phyloP scores from a whole-genome alignment of 2,329 filamentous ascomycete species.

The Conoideocrella luteorostrata region DNA sequence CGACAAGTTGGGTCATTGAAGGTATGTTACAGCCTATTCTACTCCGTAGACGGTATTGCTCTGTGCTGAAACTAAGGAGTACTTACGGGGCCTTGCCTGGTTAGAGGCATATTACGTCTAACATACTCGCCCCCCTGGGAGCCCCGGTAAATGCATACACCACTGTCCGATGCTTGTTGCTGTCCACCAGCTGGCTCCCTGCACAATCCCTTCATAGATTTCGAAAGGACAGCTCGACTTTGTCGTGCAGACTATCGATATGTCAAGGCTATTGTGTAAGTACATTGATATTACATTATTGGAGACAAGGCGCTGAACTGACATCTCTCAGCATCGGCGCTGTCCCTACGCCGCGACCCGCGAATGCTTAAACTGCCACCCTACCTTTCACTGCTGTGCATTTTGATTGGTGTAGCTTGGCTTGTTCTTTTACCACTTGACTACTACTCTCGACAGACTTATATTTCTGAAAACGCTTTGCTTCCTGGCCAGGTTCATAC shows the following conservation, averaged over 20 bases:
- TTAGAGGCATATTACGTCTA: neutral
- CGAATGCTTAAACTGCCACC: slow-evolving; percentile 77
- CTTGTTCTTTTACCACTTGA: slow-evolving; percentile 83
- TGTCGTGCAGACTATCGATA: slow-evolving; percentile 18
- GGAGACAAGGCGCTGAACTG: neutral
- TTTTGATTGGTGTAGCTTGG: slow-evolving; percentile 82
- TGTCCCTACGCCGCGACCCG: slow-evolving; percentile 72
- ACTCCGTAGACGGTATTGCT: too few relatives aligned
- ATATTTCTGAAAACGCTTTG: slow-evolving; percentile 96
- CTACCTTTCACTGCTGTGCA: slow-evolving; percentile 78
- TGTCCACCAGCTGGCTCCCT: neutral
- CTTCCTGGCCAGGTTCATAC: slow-evolving; percentile 95
- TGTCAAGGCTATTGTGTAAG: slow-evolving; percentile 51
- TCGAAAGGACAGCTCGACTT: neutral
- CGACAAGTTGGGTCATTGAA: too few relatives aligned
- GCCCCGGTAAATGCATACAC: slow-evolving; percentile 1
- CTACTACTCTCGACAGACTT: slow-evolving; percentile 84
- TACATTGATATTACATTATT: too few relatives aligned
- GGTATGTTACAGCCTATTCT: too few relatives aligned
- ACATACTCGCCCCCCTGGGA: neutral
- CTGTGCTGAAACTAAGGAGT: too few relatives aligned
- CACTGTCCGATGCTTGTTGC: too few relatives aligned
- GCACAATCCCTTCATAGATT: too few relatives aligned
- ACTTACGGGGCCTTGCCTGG: too few relatives aligned
- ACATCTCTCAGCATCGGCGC: slow-evolving; percentile 43